These are phyloP conservation scores for Cladosporium velox DNA, from an alignment of 2,329 filamentous ascomycete genomes.

Conservation along the genomic window DNA sequence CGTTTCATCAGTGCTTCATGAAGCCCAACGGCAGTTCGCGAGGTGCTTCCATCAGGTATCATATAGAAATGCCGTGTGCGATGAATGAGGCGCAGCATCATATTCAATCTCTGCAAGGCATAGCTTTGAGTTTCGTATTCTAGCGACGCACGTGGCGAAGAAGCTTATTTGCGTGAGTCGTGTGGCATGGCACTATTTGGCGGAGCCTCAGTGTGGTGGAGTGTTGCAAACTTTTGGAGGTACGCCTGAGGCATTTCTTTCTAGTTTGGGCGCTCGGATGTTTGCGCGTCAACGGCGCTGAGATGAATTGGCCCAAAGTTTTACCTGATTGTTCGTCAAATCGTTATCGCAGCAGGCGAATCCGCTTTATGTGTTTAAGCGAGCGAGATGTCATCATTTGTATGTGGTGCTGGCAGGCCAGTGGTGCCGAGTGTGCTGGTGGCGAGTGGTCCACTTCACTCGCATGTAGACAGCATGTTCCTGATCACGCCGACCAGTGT, in stretches of 20 bases:
- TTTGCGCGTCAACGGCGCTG: not conserved
- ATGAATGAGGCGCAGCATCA: not conserved
- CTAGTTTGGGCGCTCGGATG: not conserved
- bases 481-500: constrained; percentile 83
- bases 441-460: constrained; percentile 24
- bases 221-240: not conserved
- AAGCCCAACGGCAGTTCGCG: not conserved
- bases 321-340: not conserved
- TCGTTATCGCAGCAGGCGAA: not conserved
- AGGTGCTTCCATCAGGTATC: not conserved
- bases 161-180: not conserved
- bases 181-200: not conserved
- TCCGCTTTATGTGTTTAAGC: not conserved
- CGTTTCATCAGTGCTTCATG: constrained; percentile 8
- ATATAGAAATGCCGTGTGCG: not conserved
- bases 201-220: not conserved
- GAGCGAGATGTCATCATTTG: not conserved
- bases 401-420: not conserved
- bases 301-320: not conserved
- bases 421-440: not conserved
- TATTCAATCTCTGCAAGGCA: not conserved
- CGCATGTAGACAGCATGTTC: constrained; percentile 72
- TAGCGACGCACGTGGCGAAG: not conserved
- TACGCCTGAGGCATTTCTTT: not conserved
- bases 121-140: not conserved